Base-by-base conservation (phyloP, 208 protist genomes). In the Acanthamoeba royreba region DNA sequence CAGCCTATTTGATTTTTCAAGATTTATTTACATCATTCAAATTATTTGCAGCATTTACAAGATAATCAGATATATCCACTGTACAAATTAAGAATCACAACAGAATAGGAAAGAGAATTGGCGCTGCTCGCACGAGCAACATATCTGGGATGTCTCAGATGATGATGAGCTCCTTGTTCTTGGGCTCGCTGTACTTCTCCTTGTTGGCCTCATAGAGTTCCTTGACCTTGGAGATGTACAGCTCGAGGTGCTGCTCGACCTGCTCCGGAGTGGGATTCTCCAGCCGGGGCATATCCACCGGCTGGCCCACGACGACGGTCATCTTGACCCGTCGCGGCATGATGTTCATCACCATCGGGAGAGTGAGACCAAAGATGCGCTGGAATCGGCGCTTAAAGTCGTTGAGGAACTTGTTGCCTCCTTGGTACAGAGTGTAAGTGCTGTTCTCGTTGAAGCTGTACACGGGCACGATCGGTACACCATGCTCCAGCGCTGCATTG, bases 401-500 rank as follows among this genome's bases (percentile, higher is more conserved):
- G n/a, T 90, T 90, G 0, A 90, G 9, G 17, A 61, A 33, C 35
- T 58, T 72, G 55, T 90, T 90, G 35, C 83, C 83, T 33, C 83
- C 83, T 43, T 69, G 47, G 52, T 90, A 90, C n/a, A 90, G 49
- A 35, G 15, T 61, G 83, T 72, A 90, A 38, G 55, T 61, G 83
- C 55, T 90, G 83, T 90, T 90, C 52, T 90, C 83, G 83, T 90
- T 90, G 83, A 90, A 90, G 35, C 52, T 55, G 83, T 46, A 90
- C 38, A 90, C 83, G 4, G 83, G 83, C 49, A 90, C 83, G 8
- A 90, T n/a, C 33, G 83, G 25, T 9, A 33, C 35, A 33, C 83
- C 83, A 22, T 90, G 83, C 28, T 90, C 83, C 22, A 81, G 35
- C 5, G 72, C 72, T 81, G 69, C 0, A 1, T 31, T 9, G 22